These are phyloP conservation scores for Tolypocladium endophyticum DNA, from an alignment of 2,329 filamentous ascomycete species.

Conservation along the genomic window DNA sequence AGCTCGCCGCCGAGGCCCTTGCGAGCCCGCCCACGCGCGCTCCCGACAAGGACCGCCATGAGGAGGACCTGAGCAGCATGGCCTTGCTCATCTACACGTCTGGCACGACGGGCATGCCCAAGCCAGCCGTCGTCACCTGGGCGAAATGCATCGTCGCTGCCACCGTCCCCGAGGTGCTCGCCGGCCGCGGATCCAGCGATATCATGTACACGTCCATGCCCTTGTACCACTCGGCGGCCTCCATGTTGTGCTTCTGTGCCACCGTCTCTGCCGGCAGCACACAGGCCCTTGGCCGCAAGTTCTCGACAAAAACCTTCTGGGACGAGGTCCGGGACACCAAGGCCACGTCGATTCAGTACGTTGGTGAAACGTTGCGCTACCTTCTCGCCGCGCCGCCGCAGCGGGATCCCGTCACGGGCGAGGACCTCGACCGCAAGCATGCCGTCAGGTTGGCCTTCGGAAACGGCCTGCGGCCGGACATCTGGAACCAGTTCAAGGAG, in stretches of 20 bases:
- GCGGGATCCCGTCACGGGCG: conserved; percentile 51
- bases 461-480: conserved; percentile 75
- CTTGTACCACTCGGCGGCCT: conserved; percentile 74
- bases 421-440: conserved; percentile 62
- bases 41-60: conserved; percentile 44
- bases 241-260: conserved; percentile 56
- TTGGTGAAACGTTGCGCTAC: conserved; percentile 80
- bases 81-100: conserved; percentile 75
- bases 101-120: conserved; percentile 76
- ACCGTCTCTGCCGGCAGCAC: conserved; percentile 52
- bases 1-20: conserved; percentile 43
- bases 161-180: conserved; percentile 28
- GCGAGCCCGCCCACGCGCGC: conserved; percentile 42
- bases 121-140: conserved; percentile 69
- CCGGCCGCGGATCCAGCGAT: conserved; percentile 51
- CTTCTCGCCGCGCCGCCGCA: conserved; percentile 58
- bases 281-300: conserved; percentile 63
- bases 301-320: conserved; percentile 71
- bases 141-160: conserved; percentile 46
- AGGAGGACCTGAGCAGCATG: conserved; percentile 43
- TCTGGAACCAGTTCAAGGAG: conserved; percentile 75
- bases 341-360: conserved; percentile 75
- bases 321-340: conserved; percentile 58
- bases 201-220: conserved; percentile 83
- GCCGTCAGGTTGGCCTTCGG: conserved; percentile 67